Evolutionary conservation across 202 grass and related monocot genomes (phyloP), one percentile per base, ranked within the genome.

Genomic region (Setaria italica): DNA sequence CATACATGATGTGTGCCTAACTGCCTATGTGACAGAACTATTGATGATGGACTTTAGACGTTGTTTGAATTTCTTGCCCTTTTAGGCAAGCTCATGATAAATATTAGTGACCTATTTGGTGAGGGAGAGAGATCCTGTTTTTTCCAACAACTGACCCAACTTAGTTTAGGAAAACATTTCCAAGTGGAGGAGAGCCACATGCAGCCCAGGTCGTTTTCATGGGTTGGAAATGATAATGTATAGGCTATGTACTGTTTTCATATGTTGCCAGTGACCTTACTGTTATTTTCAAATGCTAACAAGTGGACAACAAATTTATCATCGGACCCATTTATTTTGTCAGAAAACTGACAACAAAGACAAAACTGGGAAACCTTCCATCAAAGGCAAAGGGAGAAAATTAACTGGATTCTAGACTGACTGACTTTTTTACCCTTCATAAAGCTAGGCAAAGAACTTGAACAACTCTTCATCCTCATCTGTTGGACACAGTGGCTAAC

Each of bases 1-100:
- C 21, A 76, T 60, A 70, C 50, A 66, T 43, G 39, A 62, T 67
- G 74, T 39, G 67, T 74, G 32, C 50, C 25, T 25, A 25, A 25
- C 25, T 25, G 25, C 25, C 32, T 82, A 46, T 77, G 25, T 73
- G 56, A 67, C 33, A 58, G 76, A 87, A 58, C 4, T 63, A 25
- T 49, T 45, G 58, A 21, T 43, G 47, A 68, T 29, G 13, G 62
- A 84, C 76, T 76, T 51, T 68, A 67, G 59, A 76, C 16, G 54
- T 6, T 76, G 69, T 71, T 81, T 81, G 51, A 54, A 80, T 76
- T 71, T 53, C 16, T 85, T 80, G 6, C 34, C 25, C 17, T 62
- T 78, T 77, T 85, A 39, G 77, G 71, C 13, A 81, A 89, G 25
- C 76, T 55, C 55, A 29, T 80, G 43, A 29, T n/a, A 70, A 53